Evolutionary conservation across 257 asterid genomes (phyloP), one percentile per base, ranked within the genome.

Genomic region (Solanum stenotomum): DNA sequence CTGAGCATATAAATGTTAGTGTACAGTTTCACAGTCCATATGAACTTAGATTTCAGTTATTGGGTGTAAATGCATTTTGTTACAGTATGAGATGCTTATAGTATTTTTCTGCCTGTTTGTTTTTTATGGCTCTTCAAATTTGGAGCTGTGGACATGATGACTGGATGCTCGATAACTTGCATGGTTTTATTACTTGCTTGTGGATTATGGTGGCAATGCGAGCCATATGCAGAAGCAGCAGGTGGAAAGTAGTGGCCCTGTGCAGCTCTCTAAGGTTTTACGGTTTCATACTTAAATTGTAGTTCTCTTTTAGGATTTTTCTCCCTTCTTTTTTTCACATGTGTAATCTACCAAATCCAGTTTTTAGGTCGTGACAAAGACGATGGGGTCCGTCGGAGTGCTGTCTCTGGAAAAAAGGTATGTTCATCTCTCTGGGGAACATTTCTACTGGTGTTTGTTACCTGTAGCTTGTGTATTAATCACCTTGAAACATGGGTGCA

Each of bases 341-440:
- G 59, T 67, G 85, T 34, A 35, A 42, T 86, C 74, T 49, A 40
- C 49, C 46, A 87, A n/a, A 59, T 92, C 78, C 95, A 96, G 99
- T 95, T 94, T 88, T 89, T 97, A 92, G 96, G 98, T 61, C 94
- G 91, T 90, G 96, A 91, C 75, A 96, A 94, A 90, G 98, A 95
- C 86, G 98, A 97, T 67, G 90, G 94, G 87, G 98, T 92, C 90
- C 99, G 98, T 35, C 98, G 98, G 44, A 97, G 99, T 94, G 99
- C 94, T 37, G 98, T 97, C 83, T 97, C 99, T 70, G 99, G 99
- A 72, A 97, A 97, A 90, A 97, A 97, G 98, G 99, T 95, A 33
- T 46, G 68, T 52, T 86, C 23, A 70, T 46, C 76, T 85, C 31
- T 85, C 42, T 81, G 56, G 44, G 70, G 33, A 81, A 29, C 18